Evolutionary conservation across 2,329 filamentous ascomycete genomes (phyloP).

Genomic region (Clonostachys byssicola): DNA sequence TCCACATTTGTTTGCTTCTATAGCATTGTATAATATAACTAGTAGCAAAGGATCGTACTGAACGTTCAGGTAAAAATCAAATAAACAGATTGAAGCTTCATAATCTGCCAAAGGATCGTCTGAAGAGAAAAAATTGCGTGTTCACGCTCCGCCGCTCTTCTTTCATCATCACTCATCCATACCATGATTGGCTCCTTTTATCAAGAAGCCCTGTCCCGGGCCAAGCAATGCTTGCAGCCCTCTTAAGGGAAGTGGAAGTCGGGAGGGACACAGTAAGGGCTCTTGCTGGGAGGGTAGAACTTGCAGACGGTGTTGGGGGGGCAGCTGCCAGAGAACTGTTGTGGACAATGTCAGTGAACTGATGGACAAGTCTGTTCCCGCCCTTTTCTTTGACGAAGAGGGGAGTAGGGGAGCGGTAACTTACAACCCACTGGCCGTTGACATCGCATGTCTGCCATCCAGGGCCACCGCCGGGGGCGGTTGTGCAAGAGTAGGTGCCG

Average conservation of each 20-base stretch:
- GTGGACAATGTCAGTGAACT: not conserved
- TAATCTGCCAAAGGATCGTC: no score
- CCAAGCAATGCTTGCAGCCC: not conserved
- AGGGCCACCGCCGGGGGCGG: conserved; percentile 4
- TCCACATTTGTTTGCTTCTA: no score
- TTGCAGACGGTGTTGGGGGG: conserved; percentile 27
- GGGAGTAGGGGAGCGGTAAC: conserved; percentile 6
- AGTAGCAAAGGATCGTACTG: no score
- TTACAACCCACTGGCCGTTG: conserved; percentile 21
- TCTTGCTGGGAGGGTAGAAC: conserved; percentile 24
- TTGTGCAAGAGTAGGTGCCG: conserved; percentile 25
- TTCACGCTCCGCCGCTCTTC: no score
- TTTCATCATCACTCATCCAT: no score
- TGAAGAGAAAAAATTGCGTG: no score
- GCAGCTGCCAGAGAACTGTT: conserved; percentile 23
- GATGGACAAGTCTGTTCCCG: not conserved
- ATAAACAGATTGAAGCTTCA: no score
- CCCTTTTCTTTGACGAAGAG: not conserved
- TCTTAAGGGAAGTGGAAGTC: conserved; percentile 14
- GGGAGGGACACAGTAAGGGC: conserved; percentile 31
- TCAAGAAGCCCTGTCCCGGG: no score
- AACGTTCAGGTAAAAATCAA: no score
- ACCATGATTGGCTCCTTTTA: no score
- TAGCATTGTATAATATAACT: no score
- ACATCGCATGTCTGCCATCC: conserved; percentile 28